A percentile compares a stretch with the other conserved stretches of the same genome.
These are phyloP conservation scores for Bombardia bombarda DNA, from an alignment of 495 filamentous ascomycete species.

Conservation along the genomic window DNA sequence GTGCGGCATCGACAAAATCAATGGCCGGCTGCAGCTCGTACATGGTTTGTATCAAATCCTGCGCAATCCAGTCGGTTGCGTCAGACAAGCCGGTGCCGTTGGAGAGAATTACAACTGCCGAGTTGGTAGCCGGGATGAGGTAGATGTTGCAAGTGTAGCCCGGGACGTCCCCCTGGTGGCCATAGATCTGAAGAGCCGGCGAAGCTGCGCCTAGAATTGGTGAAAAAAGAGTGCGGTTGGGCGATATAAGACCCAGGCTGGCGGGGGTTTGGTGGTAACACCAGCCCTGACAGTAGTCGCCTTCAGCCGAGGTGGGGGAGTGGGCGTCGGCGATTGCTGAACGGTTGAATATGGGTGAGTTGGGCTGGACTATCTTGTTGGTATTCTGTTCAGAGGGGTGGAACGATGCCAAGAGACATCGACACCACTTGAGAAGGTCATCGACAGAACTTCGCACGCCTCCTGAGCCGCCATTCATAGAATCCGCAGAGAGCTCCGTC, in stretches of 20 bases:
- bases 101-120: neutral
- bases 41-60: neutral
- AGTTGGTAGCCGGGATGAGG: neutral
- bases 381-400: neutral
- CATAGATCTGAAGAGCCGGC: neutral
- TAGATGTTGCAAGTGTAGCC: neutral
- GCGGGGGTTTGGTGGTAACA: slow-evolving; percentile 1
- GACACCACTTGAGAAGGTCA: neutral
- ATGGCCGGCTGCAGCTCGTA: neutral
- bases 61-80: slow-evolving; percentile 1
- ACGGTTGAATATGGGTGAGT: neutral
- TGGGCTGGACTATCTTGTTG: neutral
- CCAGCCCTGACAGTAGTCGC: slow-evolving; percentile 2
- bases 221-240: neutral
- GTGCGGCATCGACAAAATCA: neutral
- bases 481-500: slow-evolving; percentile 1
- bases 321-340: neutral
- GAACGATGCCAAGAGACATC: neutral
- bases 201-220: neutral
- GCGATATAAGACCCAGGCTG: slow-evolving; percentile 1
- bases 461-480: slow-evolving; percentile 3
- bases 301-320: neutral
- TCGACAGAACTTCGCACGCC: slow-evolving; percentile 2
- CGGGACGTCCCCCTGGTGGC: slow-evolving; percentile 1
- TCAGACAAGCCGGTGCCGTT: neutral